Base-by-base conservation (phyloP, 768 basidiomycete genomes). In the Tricholoma furcatifolium region DNA sequence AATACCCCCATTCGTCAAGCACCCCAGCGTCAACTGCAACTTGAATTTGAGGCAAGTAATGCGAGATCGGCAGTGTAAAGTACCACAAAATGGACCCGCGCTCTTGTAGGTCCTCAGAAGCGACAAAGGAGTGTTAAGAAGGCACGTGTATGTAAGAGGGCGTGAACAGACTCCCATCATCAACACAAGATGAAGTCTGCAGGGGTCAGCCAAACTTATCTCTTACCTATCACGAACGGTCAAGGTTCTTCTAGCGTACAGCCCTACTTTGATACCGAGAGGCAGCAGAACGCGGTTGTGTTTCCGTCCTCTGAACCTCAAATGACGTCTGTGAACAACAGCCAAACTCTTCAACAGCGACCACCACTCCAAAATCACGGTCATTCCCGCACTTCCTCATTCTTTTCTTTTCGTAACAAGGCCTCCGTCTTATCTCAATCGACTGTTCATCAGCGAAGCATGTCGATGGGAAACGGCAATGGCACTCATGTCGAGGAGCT, bases 371-470 rank as follows among this genome's bases (percentile, higher is more conserved):
- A 62, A 45, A 50, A 54, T 36, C 61, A 59, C 52, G 44, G 56
- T 12, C 84, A 85, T 62, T 60, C 76, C 32, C 81, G 84, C 36
- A 74, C 83, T n/a, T 69, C 80, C 6, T 87, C 85, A 23, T 83
- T 85, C 72, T 87, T 87, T 66, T 79, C 82, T 15, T 84, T 86
- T 65, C 74, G 75, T 56, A 73, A 62, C 57, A 80, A 72, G 54
- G 67, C 67, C 23, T 53, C 69, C 7, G 59, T 59, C 38, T 63
- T 66, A 45, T 47, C n/a, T 36, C 68, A 61, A 42, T 60, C 61
- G 43, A 61, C 56, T 45, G 38, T 39, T 9, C 65, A 42, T 62
- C 66, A 40, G 53, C 44, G 59, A 43, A 41, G 48, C 2, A 49
- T 32, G 53, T 65, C 31, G 24, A 57, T 56, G 51, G 54, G 50